A percentile compares a stretch with the other conserved stretches of the same genome.
Evolutionary conservation across 805 yeast species (phyloP).

Genomic region (Schwanniomyces pseudopolymorphus): DNA sequence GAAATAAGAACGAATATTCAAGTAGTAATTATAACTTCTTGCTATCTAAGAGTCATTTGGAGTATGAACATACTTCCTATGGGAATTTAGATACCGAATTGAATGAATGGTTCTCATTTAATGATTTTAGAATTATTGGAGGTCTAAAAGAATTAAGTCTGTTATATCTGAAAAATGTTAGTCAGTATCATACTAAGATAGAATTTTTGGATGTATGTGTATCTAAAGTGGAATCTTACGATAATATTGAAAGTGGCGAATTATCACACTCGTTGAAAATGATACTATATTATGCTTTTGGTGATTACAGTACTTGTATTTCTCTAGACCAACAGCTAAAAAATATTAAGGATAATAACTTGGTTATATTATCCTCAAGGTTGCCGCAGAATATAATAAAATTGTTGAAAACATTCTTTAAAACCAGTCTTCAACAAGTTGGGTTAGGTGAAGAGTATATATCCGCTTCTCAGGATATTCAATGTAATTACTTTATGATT

Average conservation of each 20-base stretch:
- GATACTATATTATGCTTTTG: constrained; percentile 26
- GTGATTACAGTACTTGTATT: constrained; percentile 16
- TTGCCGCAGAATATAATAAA: background rate
- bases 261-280: constrained; percentile 7
- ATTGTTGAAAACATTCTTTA: background rate
- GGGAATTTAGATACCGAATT: constrained; percentile 28
- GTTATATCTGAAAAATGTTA: constrained; percentile 3
- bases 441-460: background rate
- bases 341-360: constrained; percentile 8
- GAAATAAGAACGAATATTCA: background rate
- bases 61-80: constrained; percentile 28
- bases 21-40: constrained; percentile 23
- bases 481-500: constrained; percentile 22
- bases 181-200: background rate
- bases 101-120: constrained; percentile 38
- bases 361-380: background rate
- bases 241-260: background rate
- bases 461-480: background rate
- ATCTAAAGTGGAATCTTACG: background rate
- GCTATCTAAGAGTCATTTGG: constrained; percentile 29
- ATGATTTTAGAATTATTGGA: constrained; percentile 26
- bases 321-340: constrained; percentile 15
- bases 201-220: background rate
- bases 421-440: background rate
- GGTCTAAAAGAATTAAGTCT: constrained; percentile 13